phyloP scores from a whole-genome alignment of 768 basidiomycete genomes.

The Leccinum truebloodii region DNA sequence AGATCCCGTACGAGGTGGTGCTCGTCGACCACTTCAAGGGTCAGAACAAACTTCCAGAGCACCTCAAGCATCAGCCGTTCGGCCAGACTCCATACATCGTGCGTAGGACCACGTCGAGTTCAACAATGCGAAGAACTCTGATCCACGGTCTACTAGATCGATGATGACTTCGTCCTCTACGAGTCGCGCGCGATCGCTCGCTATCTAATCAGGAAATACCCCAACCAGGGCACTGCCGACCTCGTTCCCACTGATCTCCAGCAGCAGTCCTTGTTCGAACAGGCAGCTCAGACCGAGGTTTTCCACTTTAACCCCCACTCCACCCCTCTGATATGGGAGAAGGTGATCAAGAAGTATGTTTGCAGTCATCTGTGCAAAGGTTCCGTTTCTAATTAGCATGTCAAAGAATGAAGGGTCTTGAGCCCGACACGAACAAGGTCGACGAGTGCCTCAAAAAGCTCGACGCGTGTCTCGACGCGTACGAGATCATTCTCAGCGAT shows the following conservation, averaged over 20 bases:
- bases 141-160: too few species aligned
- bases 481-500: constrained; percentile 54
- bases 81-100: too few species aligned
- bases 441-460: constrained; percentile 21
- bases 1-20: neutral
- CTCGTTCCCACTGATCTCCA: neutral
- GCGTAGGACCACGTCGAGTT: too few species aligned
- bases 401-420: constrained; percentile 1
- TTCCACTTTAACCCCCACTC: neutral
- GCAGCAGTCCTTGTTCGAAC: neutral
- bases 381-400: neutral
- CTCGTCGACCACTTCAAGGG: neutral
- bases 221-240: too few species aligned
- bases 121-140: too few species aligned
- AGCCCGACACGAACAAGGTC: constrained; percentile 24
- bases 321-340: neutral
- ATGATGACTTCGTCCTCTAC: too few species aligned
- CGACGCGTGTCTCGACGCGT: constrained; percentile 45
- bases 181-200: too few species aligned
- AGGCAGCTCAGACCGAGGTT: neutral
- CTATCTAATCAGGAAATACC: too few species aligned
- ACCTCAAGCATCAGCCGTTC: too few species aligned
- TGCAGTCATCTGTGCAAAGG: neutral
- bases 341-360: neutral
- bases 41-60: neutral